These are phyloP conservation scores for Marasmius sp. DNA, from an alignment of 1,284 basidiomycete species.

Conservation along the genomic window DNA sequence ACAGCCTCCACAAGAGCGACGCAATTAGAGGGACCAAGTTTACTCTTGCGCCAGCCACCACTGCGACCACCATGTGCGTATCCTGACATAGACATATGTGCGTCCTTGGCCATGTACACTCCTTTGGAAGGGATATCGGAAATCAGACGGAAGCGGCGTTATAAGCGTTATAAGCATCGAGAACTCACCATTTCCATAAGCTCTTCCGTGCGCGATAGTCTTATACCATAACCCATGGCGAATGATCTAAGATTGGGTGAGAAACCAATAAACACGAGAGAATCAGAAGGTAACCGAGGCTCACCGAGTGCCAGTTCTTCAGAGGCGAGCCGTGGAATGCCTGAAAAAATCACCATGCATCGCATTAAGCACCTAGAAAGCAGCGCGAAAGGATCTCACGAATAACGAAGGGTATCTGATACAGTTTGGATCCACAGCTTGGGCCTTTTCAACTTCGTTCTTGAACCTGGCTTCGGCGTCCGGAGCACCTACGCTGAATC, in stretches of 20 bases:
- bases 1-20: conserved; percentile 63
- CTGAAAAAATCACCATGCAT: conserved; percentile 26
- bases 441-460: conserved; percentile 37
- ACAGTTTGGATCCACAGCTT: conserved; percentile 36
- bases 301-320: conserved; percentile 64
- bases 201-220: conserved; percentile 47
- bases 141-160: no score
- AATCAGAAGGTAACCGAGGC: conserved; percentile 9
- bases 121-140: conserved; percentile 32
- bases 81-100: conserved; percentile 39
- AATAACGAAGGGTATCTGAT: conserved; percentile 52
- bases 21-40: conserved; percentile 40
- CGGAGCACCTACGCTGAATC: conserved; percentile 64
- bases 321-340: conserved; percentile 64
- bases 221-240: conserved; percentile 65
- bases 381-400: conserved; percentile 30
- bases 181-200: conserved; percentile 54
- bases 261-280: background rate
- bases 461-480: conserved; percentile 65
- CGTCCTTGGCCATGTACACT: conserved; percentile 64
- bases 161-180: no score
- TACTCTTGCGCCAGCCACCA: conserved; percentile 48
- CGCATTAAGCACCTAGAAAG: background rate
- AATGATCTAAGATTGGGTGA: conserved; percentile 46
- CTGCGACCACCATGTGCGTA: conserved; percentile 38